Evolutionary conservation across 1,139 yeast species (phyloP).

Genomic region (Yarrowia galli): DNA sequence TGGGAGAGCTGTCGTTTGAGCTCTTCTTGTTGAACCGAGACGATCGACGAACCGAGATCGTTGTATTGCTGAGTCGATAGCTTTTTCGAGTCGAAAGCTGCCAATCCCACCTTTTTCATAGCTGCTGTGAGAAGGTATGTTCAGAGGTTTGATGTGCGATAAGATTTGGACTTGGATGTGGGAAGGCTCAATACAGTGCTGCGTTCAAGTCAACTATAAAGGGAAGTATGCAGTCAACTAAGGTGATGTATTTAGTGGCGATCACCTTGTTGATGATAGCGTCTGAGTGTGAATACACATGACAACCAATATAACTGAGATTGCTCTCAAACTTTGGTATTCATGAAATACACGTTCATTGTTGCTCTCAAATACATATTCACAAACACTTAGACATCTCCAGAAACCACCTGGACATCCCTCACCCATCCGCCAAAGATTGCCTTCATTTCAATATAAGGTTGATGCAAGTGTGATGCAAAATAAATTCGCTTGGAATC

Average conservation of each 20-base stretch:
- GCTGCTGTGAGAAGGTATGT: constrained; percentile 24
- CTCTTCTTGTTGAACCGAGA: constrained; percentile 50
- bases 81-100: constrained; percentile 52
- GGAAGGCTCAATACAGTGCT: background rate
- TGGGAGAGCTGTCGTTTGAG: constrained; percentile 52
- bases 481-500: constrained; percentile 24
- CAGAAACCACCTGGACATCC: no score
- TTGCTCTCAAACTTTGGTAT: background rate
- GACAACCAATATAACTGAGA: no score
- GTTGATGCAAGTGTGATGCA: constrained; percentile 38
- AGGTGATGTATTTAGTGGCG: background rate
- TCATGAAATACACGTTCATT: background rate
- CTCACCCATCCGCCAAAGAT: constrained; percentile 3
- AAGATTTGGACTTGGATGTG: constrained; percentile 17
- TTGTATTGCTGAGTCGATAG: constrained; percentile 49
- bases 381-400: no score
- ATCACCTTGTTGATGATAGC: no score
- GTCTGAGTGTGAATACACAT: no score
- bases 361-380: background rate
- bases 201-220: background rate
- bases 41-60: constrained; percentile 49
- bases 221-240: background rate
- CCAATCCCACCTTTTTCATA: constrained; percentile 54
- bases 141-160: background rate
- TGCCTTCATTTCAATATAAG: constrained; percentile 30